Conservation (phyloP, 1,284 basidiomycete genomes). For the Puccinia hordei region DNA sequence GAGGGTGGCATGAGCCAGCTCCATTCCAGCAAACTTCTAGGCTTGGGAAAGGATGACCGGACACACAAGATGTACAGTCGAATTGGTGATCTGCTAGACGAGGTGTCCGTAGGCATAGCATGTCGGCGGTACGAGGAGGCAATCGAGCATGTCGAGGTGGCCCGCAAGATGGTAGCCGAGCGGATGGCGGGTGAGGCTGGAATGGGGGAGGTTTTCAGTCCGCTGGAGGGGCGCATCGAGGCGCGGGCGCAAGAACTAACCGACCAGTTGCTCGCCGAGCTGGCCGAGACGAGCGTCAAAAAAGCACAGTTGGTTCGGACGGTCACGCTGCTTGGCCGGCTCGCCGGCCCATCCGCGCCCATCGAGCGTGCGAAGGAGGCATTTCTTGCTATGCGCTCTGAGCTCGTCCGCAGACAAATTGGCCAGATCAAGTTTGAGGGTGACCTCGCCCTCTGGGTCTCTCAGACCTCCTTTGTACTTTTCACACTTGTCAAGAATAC, state of each 20-base stretch:
- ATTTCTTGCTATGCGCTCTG: slow-evolving; percentile 77
- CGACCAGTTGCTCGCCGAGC: neutral
- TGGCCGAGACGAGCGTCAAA: slow-evolving; percentile 19
- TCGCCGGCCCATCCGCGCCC: neutral
- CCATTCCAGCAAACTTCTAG: slow-evolving; percentile 17
- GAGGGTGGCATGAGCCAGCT: slow-evolving; percentile 17
- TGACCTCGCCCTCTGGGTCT: slow-evolving; percentile 74
- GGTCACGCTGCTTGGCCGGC: slow-evolving; percentile 61
- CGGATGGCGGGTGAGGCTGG: neutral
- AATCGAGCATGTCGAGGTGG: slow-evolving; percentile 75
- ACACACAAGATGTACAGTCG: slow-evolving; percentile 64
- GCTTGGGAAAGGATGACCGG: slow-evolving; percentile 56
- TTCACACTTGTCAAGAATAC: slow-evolving; percentile 92
- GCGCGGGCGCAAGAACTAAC: neutral
- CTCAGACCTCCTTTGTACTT: slow-evolving; percentile 76
- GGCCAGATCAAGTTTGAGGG: slow-evolving; percentile 89
- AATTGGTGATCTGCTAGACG: slow-evolving; percentile 86
- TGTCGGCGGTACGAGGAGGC: slow-evolving; percentile 85
- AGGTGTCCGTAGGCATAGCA: slow-evolving; percentile 86
- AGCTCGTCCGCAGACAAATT: slow-evolving; percentile 74
- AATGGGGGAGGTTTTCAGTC: neutral
- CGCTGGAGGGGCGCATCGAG: neutral
- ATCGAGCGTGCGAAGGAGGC: slow-evolving; percentile 77
- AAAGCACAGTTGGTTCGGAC: slow-evolving; percentile 21
- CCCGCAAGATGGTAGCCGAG: slow-evolving; percentile 3